Percentiles rank a stretch among this genome's conserved stretches.
phyloP scores from a whole-genome alignment of 352 stramenopile genomes.

The Phytophthora ramorum region DNA sequence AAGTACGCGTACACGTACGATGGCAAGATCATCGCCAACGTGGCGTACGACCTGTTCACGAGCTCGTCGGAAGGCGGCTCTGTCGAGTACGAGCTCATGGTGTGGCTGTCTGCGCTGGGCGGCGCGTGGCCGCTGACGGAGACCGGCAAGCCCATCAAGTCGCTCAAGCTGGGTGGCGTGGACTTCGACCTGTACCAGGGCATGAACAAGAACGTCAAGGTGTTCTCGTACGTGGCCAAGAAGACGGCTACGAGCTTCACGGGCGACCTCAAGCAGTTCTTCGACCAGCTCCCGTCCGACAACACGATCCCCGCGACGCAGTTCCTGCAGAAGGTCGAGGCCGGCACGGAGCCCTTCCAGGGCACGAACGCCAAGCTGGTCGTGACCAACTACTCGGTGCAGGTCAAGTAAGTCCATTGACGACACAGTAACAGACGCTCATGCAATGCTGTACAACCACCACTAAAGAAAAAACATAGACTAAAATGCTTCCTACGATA shows the following conservation, averaged over 20 bases:
- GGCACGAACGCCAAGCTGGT: conserved; percentile 37
- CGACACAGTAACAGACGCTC: background rate
- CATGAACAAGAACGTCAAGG: conserved; percentile 42
- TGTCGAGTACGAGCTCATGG: conserved; percentile 51
- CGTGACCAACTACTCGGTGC: conserved; percentile 34
- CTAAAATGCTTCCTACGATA: background rate
- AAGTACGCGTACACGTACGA: conserved; percentile 48
- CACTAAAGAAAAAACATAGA: background rate
- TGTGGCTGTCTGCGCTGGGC: conserved; percentile 44
- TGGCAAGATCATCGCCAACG: conserved; percentile 45
- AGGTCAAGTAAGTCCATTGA: conserved; percentile 19
- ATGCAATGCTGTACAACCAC: background rate
- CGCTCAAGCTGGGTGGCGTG: conserved; percentile 24
- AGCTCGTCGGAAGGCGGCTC: conserved; percentile 26
- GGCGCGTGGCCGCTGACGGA: conserved; percentile 37
- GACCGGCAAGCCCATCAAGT: conserved; percentile 36
- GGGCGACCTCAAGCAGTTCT: conserved; percentile 41
- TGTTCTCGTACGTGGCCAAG: conserved; percentile 46
- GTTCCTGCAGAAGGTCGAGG: conserved; percentile 38
- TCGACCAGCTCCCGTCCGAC: conserved; percentile 33
- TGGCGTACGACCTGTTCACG: conserved; percentile 50
- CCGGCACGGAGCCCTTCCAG: conserved; percentile 44
- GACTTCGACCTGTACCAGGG: conserved; percentile 44
- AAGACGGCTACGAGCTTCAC: conserved; percentile 26
- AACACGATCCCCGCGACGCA: conserved; percentile 36